Conservation (phyloP, 257 asterid genomes). For the Solanum tarijense region DNA sequence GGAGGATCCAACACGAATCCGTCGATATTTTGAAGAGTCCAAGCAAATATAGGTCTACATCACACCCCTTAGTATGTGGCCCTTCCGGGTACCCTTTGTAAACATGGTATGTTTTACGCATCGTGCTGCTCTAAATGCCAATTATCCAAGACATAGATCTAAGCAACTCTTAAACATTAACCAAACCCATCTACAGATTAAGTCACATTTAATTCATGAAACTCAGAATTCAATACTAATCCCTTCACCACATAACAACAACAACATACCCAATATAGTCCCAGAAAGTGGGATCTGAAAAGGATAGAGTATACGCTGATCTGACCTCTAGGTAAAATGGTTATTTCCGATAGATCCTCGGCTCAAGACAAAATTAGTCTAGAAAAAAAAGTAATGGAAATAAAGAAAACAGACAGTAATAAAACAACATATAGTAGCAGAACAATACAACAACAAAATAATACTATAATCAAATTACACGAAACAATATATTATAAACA, state of each 20-base stretch:
- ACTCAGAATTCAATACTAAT: not conserved
- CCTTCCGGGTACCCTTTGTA: not conserved
- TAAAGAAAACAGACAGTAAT: not conserved
- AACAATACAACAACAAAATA: not conserved
- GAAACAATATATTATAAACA: not conserved
- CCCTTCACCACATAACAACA: not conserved
- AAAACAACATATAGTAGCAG: not conserved
- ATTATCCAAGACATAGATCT: not conserved
- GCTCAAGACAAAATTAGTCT: not conserved
- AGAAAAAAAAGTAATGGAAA: too few relatives aligned
- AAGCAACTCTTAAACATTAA: not conserved
- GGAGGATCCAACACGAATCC: not conserved
- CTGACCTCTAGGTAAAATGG: not conserved
- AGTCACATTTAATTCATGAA: not conserved
- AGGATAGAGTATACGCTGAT: not conserved
- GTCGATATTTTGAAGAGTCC: not conserved
- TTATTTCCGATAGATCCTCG: rapidly evolving
- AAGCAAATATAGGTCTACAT: not conserved
- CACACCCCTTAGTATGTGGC: not conserved
- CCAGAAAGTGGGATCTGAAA: not conserved
- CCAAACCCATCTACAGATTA: not conserved
- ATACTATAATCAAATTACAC: not conserved
- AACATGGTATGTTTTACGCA: not conserved
- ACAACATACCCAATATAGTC: not conserved
- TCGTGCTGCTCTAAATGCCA: not conserved